phyloP scores from a whole-genome alignment of 2,329 filamentous ascomycete genomes.

The Talaromyces sp. region DNA sequence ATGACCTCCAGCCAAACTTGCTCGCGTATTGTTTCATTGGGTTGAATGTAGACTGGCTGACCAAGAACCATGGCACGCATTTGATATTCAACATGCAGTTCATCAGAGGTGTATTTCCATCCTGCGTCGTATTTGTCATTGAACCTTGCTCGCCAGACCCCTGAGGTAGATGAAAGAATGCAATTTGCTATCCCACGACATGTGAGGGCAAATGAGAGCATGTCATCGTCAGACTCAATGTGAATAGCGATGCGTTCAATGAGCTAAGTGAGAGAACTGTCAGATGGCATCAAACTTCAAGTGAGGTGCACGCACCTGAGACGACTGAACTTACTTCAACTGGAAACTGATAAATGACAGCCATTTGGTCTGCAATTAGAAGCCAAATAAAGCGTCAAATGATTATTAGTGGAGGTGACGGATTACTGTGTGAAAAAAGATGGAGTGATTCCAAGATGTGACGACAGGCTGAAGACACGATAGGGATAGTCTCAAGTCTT shows the following conservation, averaged over 20 bases:
- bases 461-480: background rate
- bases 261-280: constrained; percentile 23
- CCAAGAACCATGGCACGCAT: constrained; percentile 34
- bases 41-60: constrained; percentile 27
- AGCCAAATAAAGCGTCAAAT: background rate
- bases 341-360: constrained; percentile 7
- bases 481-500: background rate
- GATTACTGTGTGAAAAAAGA: background rate
- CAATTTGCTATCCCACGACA: constrained; percentile 26
- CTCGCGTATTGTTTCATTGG: constrained; percentile 25
- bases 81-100: constrained; percentile 35
- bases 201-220: constrained; percentile 28
- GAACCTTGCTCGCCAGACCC: constrained; percentile 36
- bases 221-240: constrained; percentile 31
- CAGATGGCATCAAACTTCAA: background rate
- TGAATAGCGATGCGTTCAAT: constrained; percentile 31
- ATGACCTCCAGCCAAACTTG: constrained; percentile 32
- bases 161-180: constrained; percentile 28
- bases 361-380: constrained; percentile 8
- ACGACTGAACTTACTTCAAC: constrained; percentile 13
- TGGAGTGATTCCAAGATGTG: background rate
- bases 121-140: constrained; percentile 33
- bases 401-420: background rate
- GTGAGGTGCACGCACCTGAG: background rate
- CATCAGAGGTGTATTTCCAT: constrained; percentile 19